Evolutionary conservation across 192 early-diverging fungal species (phyloP).

Genomic region (Piromyces finnis): DNA sequence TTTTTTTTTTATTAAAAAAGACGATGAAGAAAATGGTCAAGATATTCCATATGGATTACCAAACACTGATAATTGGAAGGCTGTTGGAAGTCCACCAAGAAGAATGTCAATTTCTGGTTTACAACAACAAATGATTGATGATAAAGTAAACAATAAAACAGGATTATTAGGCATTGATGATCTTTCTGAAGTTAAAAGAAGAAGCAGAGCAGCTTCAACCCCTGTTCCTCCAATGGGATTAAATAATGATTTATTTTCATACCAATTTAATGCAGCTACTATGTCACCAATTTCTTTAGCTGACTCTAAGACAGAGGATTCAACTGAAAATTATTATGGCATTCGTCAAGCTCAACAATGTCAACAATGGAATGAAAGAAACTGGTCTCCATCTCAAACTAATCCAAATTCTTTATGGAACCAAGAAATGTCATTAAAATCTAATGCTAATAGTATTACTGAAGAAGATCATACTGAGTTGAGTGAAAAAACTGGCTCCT

Average conservation of each 20-base stretch:
- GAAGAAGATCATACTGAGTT: conserved; percentile 10
- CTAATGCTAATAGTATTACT: conserved; percentile 10
- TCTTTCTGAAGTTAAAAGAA: conserved; percentile 14
- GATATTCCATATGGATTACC: not conserved
- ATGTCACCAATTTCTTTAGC: not conserved
- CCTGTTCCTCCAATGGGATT: conserved; percentile 3
- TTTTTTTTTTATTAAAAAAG: too few species aligned
- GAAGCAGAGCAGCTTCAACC: conserved; percentile 4
- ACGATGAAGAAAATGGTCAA: not conserved
- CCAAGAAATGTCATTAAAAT: not conserved
- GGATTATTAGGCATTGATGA: conserved; percentile 4
- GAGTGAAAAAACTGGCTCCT: conserved; percentile 10
- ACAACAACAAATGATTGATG: conserved; percentile 18
- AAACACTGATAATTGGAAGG: conserved; percentile 26
- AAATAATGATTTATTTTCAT: not conserved
- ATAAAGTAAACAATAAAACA: not conserved
- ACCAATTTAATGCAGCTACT: not conserved
- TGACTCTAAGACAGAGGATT: not conserved
- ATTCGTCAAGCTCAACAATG: not conserved
- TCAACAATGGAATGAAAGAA: not conserved
- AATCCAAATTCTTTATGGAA: not conserved
- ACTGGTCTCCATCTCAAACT: not conserved
- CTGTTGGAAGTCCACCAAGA: conserved; percentile 36
- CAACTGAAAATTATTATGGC: not conserved
- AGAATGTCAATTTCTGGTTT: conserved; percentile 18